Evolutionary conservation across 1,284 basidiomycete species (phyloP).

Genomic region (Boletus smithii): DNA sequence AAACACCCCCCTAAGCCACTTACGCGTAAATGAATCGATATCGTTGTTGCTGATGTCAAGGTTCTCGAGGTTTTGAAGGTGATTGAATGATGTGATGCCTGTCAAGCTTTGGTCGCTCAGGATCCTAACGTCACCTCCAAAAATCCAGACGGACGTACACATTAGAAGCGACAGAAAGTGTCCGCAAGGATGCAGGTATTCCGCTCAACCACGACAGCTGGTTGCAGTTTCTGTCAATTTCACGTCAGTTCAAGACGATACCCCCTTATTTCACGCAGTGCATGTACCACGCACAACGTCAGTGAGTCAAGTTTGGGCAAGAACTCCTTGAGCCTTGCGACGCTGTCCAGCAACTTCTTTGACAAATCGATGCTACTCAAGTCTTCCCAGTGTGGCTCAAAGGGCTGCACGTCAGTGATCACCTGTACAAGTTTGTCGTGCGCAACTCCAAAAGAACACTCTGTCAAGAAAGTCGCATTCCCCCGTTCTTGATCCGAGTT

Average conservation of each 20-base stretch:
- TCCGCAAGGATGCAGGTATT: constrained; percentile 73
- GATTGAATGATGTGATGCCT: constrained; percentile 84
- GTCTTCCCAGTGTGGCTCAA: constrained; percentile 92
- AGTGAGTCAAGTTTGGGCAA: constrained; percentile 81
- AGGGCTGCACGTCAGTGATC: constrained; percentile 94
- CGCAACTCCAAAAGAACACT: constrained; percentile 92
- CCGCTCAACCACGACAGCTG: constrained; percentile 85
- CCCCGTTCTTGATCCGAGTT: constrained; percentile 35
- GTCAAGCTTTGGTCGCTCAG: constrained; percentile 56
- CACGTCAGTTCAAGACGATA: constrained; percentile 18
- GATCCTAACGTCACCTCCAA: constrained; percentile 14
- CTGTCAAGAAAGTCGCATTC: constrained; percentile 85
- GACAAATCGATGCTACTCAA: constrained; percentile 77
- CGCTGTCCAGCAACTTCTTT: constrained; percentile 78
- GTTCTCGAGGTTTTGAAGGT: constrained; percentile 81
- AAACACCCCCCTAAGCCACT: constrained; percentile 42
- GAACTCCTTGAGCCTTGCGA: constrained; percentile 92
- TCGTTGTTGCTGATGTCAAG: constrained; percentile 92
- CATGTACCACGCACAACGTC: constrained; percentile 60
- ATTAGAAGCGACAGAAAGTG: constrained; percentile 79
- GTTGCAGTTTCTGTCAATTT: constrained; percentile 67
- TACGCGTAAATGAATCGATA: constrained; percentile 82
- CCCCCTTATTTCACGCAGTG: constrained; percentile 1
- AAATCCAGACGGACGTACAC: constrained; percentile 42
- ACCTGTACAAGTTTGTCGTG: constrained; percentile 88